Conservation (phyloP, 1,284 basidiomycete species). For the Papiliotrema nemorosa region DNA sequence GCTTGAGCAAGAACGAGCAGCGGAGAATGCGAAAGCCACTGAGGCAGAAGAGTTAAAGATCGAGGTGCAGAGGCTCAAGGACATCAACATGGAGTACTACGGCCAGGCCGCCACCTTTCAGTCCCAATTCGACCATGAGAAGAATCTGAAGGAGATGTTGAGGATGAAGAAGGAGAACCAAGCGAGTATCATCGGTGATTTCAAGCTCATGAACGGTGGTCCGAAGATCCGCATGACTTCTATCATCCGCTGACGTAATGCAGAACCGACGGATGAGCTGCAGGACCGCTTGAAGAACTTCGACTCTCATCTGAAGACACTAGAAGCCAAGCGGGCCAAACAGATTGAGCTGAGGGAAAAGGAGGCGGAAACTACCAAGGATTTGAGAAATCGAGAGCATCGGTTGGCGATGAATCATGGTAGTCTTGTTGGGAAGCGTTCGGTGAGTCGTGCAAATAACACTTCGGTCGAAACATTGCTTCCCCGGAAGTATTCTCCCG, state of each 20-base stretch:
- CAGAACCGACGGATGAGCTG: conserved; percentile 77
- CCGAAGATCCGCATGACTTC: background rate
- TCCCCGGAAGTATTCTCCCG: too few relatives aligned
- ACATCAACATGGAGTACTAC: conserved; percentile 75
- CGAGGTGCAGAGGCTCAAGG: conserved; percentile 64
- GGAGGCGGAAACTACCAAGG: conserved; percentile 37
- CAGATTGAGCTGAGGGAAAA: conserved; percentile 35
- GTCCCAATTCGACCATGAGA: conserved; percentile 69
- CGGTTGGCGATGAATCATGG: conserved; percentile 36
- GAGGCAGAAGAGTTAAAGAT: conserved; percentile 69
- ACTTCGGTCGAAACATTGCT: too few relatives aligned
- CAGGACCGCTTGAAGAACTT: conserved; percentile 66
- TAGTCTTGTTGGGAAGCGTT: conserved; percentile 37
- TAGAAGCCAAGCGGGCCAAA: conserved; percentile 33
- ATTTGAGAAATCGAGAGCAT: conserved; percentile 31
- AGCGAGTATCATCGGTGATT: conserved; percentile 56
- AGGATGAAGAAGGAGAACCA: conserved; percentile 66
- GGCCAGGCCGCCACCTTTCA: conserved; percentile 80
- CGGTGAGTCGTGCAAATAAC: conserved; percentile 31
- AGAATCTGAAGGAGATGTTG: conserved; percentile 54
- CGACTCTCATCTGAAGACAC: conserved; percentile 52
- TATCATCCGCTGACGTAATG: too few relatives aligned
- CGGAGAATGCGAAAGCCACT: conserved; percentile 68
- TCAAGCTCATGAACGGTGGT: conserved; percentile 67
- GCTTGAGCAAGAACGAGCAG: conserved; percentile 58